phyloP scores from a whole-genome alignment of 2,329 filamentous ascomycete species.

The Diatrype stigma region DNA sequence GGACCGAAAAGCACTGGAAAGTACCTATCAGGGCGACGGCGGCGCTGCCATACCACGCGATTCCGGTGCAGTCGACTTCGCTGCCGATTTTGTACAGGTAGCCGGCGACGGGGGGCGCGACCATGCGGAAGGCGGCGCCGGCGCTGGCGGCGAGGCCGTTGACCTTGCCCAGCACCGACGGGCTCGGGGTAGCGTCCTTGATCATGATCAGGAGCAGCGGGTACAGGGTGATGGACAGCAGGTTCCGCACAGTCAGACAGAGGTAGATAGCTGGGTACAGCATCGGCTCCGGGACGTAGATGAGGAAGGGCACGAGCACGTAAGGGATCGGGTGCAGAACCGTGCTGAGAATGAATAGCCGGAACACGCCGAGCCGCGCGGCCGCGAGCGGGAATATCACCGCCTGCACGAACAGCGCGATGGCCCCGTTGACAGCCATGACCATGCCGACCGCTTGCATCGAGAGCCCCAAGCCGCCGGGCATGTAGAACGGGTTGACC shows the following conservation, averaged over 20 bases:
- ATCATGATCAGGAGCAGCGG: constrained; percentile 63
- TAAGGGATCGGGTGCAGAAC: constrained; percentile 60
- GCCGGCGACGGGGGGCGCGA: constrained; percentile 61
- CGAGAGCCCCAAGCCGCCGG: constrained; percentile 60
- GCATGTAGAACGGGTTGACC: constrained; percentile 50
- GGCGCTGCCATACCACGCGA: constrained; percentile 62
- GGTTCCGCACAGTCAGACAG: constrained; percentile 54
- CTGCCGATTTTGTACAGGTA: constrained; percentile 60
- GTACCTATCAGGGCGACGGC: constrained; percentile 53
- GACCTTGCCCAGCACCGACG: constrained; percentile 56
- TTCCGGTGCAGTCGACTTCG: constrained; percentile 53
- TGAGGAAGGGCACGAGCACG: constrained; percentile 53
- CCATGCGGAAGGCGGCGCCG: constrained; percentile 62
- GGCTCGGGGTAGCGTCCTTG: constrained; percentile 60
- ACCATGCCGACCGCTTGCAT: constrained; percentile 59
- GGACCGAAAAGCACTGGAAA: constrained; percentile 56
- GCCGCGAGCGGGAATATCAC: constrained; percentile 59
- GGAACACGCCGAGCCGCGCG: constrained; percentile 53
- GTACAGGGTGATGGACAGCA: constrained; percentile 61
- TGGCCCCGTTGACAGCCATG: constrained; percentile 55
- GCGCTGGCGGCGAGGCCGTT: constrained; percentile 64
- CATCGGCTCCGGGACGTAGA: constrained; percentile 48
- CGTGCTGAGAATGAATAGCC: constrained; percentile 54
- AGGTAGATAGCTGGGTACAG: constrained; percentile 56
- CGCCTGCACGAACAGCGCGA: constrained; percentile 56